Conservation (phyloP, 495 filamentous ascomycete species). For the Aspergillus kassunensis region DNA sequence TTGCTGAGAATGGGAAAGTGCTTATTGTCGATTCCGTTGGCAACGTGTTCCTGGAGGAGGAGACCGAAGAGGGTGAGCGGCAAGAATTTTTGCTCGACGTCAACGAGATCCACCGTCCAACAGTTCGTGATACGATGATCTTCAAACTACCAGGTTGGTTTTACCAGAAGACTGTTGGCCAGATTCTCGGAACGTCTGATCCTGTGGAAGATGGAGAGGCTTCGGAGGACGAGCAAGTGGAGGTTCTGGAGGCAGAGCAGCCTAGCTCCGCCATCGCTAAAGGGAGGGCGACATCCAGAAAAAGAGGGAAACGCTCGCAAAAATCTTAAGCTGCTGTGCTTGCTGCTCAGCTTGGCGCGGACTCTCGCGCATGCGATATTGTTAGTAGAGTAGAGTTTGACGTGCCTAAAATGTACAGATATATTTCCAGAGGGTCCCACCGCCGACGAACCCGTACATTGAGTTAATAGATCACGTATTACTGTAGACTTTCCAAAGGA, state of each 20-base stretch:
- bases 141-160: slow-evolving; percentile 64
- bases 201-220: slow-evolving; percentile 13
- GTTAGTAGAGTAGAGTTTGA: not conserved
- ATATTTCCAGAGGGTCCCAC: not conserved
- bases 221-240: slow-evolving; percentile 29
- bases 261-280: slow-evolving; percentile 26
- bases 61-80: slow-evolving; percentile 76
- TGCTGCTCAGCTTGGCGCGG: not conserved
- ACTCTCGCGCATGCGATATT: not conserved
- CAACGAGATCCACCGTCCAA: slow-evolving; percentile 62
- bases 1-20: slow-evolving; percentile 92
- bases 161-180: slow-evolving; percentile 55
- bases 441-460: too few species aligned
- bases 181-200: slow-evolving; percentile 39
- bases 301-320: slow-evolving; percentile 34
- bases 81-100: slow-evolving; percentile 81
- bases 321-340: slow-evolving; percentile 21
- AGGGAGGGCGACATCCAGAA: slow-evolving; percentile 22
- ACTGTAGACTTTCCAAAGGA: too few species aligned
- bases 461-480: not conserved
- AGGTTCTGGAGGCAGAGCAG: slow-evolving; percentile 24
- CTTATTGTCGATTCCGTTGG: slow-evolving; percentile 87
- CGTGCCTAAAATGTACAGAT: slow-evolving; percentile 13
- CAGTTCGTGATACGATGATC: slow-evolving; percentile 65
- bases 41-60: slow-evolving; percentile 88